Percentiles rank a stretch among this genome's conserved stretches.
Evolutionary conservation across 352 stramenopile species (phyloP).

Genomic region (Phytopythium kandeliae): DNA sequence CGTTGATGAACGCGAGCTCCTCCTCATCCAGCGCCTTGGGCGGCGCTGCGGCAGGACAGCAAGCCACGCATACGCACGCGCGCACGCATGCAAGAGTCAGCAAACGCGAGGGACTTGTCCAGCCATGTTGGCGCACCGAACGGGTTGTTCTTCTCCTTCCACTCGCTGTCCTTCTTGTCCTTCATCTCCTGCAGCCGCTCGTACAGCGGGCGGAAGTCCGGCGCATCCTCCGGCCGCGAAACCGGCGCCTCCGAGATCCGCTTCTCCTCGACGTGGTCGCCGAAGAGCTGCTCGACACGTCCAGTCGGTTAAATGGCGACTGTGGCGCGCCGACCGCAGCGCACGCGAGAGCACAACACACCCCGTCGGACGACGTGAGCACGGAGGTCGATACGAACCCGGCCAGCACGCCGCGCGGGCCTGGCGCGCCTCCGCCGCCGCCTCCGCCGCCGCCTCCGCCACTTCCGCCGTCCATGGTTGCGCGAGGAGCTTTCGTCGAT

Average conservation of each 20-base stretch:
- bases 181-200: slow-evolving; percentile 76
- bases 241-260: slow-evolving; percentile 65
- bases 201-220: slow-evolving; percentile 70
- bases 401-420: slow-evolving; percentile 29
- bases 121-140: slow-evolving; percentile 39
- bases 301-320: no score
- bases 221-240: slow-evolving; percentile 26
- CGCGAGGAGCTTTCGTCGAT: no score
- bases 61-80: neutral
- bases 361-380: slow-evolving; percentile 79
- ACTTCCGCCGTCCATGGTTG: slow-evolving; percentile 8
- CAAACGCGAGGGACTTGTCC: neutral
- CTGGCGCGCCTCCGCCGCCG: slow-evolving; percentile 9
- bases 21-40: slow-evolving; percentile 85
- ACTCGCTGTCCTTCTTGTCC: slow-evolving; percentile 80
- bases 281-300: slow-evolving; percentile 56
- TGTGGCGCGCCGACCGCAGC: neutral
- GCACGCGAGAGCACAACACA: slow-evolving; percentile 14
- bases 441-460: slow-evolving; percentile 13
- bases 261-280: slow-evolving; percentile 81
- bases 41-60: slow-evolving; percentile 29
- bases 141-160: slow-evolving; percentile 87
- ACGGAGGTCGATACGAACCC: slow-evolving; percentile 83
- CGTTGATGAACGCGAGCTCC: slow-evolving; percentile 76
- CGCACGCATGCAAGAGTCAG: no score